Base-by-base conservation (phyloP, 306 rosid species). In the Datisca glomerata region DNA sequence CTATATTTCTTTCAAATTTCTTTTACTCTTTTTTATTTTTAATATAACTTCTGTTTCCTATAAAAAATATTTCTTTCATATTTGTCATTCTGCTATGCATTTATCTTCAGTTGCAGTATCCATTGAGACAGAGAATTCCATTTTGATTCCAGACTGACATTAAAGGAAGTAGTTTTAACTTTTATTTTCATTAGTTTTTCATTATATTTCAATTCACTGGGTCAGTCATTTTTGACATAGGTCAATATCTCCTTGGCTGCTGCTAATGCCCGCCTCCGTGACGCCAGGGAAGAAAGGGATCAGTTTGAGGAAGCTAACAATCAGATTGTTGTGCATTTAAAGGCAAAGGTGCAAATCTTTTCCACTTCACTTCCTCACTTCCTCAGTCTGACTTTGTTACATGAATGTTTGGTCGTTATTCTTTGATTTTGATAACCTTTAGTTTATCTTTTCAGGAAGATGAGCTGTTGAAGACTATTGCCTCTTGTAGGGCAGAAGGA, bases 261-360 rank as follows among this genome's bases (percentile, higher is more conserved):
- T 63, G 96, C 85, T 35, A 72, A 84, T 61, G 91, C 74, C 33
- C 96, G 92, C 47, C 65, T 80, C 48, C 76, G 66, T 67, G 77
- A 84, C 80, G 67, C 72, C 51, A 71, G 71, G 66, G 98, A 89
- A 75, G 98, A 89, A 80, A 80, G 84, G 55, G 95, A 89, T 36
- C 98, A 89, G 64, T 80, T 89, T 71, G 92, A 89, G 70, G 98
- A 84, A 78, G 96, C 98, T 32, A 89, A 78, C 60, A 73, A 67
- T 68, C 92, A 80, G 70, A 84, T 89, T 59, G 78, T 89, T 57
- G 91, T 51, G 8, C 98, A 89, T 67, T 66, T 78, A 54, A 81
- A 75, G 73, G 60, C 64, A 46, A 84, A 76, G 93, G 98, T 80
- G 46, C 45, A 28, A 22, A 27, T 51, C 19, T 48, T 45, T 31